Conservation (phyloP, 345 rosid species). For the Odontarrhena argentea region DNA sequence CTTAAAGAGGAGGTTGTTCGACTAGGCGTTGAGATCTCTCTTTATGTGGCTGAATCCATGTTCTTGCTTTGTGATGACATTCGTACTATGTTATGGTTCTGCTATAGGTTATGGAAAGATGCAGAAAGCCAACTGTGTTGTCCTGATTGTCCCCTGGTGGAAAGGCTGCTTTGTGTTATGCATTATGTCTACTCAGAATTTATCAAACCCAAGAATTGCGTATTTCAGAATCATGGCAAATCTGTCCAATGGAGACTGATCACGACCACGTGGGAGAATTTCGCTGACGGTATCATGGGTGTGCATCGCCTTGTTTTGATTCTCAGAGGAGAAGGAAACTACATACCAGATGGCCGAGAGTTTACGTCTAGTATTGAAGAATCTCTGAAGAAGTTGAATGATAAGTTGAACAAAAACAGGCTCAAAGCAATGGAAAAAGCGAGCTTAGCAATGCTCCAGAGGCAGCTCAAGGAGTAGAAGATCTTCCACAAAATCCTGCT, state of each 20-base stretch:
- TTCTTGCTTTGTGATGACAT: conserved; percentile 6
- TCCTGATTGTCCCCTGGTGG: no score
- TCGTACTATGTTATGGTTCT: not conserved
- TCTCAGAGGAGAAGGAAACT: not conserved
- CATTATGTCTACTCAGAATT: not conserved
- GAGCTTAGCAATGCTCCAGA: no score
- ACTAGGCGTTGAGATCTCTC: not conserved
- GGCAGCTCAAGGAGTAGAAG: no score
- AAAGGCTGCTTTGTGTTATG: not conserved
- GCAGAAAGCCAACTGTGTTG: no score
- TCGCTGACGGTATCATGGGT: not conserved
- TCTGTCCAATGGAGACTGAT: not conserved
- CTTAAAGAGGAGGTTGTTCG: not conserved
- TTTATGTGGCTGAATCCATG: not conserved
- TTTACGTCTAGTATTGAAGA: not conserved
- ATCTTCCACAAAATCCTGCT: no score
- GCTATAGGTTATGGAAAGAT: no score
- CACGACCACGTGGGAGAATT: not conserved
- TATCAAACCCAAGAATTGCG: not conserved
- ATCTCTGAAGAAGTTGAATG: not conserved
- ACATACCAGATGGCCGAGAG: not conserved
- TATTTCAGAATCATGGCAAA: not conserved
- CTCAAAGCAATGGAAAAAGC: no score
- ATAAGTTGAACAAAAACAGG: no score
- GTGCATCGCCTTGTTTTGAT: not conserved